Conservation (phyloP, 768 basidiomycete species). For the Ramaria rubella region DNA sequence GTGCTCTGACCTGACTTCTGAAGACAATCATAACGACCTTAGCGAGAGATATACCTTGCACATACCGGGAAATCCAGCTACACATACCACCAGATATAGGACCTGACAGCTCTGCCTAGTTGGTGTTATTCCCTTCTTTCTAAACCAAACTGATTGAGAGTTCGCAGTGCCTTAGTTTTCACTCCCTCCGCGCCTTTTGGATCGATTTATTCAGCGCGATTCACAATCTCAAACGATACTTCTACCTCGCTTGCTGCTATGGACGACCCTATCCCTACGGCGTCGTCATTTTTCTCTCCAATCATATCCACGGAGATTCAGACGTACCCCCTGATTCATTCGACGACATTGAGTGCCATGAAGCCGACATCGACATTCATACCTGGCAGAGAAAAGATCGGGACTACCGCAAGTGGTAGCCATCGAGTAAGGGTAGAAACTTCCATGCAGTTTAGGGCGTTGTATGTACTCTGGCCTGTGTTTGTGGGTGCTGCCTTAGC, state of each 20-base stretch:
- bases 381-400: not conserved
- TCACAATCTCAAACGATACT: not conserved
- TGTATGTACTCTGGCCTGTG: not conserved
- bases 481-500: not conserved
- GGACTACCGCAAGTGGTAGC: not conserved
- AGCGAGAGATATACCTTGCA: not conserved
- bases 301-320: not conserved
- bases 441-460: not conserved
- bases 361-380: not conserved
- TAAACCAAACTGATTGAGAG: not conserved
- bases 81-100: not conserved
- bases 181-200: not conserved
- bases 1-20: not conserved
- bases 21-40: not conserved
- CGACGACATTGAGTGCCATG: not conserved
- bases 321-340: too few relatives aligned
- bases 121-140: too few relatives aligned
- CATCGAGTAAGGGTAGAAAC: not conserved
- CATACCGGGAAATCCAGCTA: not conserved
- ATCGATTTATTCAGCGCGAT: not conserved
- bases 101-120: not conserved
- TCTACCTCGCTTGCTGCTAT: not conserved
- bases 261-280: not conserved
- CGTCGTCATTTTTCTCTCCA: not conserved
- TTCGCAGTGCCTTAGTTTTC: not conserved